Percentiles rank a stretch among this genome's conserved stretches.
Evolutionary conservation across 2,329 filamentous ascomycete genomes (phyloP).

Genomic region (Pestalotiopsis sp.): DNA sequence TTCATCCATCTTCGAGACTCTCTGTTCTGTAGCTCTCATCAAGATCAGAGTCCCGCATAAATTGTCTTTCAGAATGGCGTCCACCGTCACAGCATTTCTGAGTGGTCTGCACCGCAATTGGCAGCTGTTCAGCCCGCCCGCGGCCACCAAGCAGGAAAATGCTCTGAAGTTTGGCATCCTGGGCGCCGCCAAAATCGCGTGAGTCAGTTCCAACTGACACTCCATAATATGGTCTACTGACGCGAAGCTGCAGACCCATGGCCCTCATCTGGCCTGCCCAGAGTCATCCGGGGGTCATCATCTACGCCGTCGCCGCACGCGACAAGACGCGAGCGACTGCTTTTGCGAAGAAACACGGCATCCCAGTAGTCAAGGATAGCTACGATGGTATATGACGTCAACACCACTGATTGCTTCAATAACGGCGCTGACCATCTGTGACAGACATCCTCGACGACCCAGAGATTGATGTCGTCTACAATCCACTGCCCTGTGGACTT

Average conservation of each 20-base stretch:
- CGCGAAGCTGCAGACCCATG: not conserved
- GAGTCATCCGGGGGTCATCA: constrained; percentile 6
- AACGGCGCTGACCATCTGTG: not conserved
- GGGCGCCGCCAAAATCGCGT: not conserved
- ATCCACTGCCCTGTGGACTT: constrained; percentile 35
- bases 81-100: not conserved
- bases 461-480: constrained; percentile 40
- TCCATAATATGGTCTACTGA: not conserved
- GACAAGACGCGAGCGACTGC: not conserved
- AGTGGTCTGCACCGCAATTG: not conserved
- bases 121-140: not conserved
- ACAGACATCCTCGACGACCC: constrained; percentile 27
- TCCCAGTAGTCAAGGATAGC: constrained; percentile 5
- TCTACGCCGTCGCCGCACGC: constrained; percentile 8
- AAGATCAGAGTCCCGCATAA: not conserved
- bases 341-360: constrained; percentile 10
- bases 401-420: not conserved
- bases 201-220: not conserved
- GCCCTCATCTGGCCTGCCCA: constrained; percentile 3
- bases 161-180: not conserved
- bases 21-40: not conserved
- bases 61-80: not conserved
- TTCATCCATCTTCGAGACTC: no score
- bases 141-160: not conserved
- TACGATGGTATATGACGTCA: not conserved